Percentiles rank a stretch among this genome's conserved stretches.
These are phyloP conservation scores for Torrubiellomyces zombiae DNA, from an alignment of 2,329 filamentous ascomycete genomes.

Conservation along the genomic window DNA sequence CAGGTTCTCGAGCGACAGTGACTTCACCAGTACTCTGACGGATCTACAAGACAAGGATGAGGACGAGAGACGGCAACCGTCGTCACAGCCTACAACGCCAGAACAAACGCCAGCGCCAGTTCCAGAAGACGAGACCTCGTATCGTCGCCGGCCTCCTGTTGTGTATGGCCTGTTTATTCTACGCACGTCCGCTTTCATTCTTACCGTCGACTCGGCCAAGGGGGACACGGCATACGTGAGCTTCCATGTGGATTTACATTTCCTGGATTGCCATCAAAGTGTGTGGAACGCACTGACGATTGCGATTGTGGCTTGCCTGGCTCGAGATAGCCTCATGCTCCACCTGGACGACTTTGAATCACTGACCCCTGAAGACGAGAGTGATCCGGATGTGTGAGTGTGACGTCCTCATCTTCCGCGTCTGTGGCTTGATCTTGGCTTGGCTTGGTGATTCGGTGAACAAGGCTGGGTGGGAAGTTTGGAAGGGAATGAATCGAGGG, in stretches of 20 bases:
- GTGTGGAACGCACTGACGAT: constrained; percentile 28
- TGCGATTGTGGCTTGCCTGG: constrained; percentile 21
- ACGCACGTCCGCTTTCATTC: constrained; percentile 20
- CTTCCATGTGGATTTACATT: constrained; percentile 24
- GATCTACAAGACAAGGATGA: too few relatives aligned
- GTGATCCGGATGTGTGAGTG: constrained; percentile 20
- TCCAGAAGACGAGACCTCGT: constrained; percentile 5
- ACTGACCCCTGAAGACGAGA: constrained; percentile 12
- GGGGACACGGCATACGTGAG: constrained; percentile 20
- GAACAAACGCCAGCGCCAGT: constrained; percentile 4
- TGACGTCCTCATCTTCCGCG: too few relatives aligned
- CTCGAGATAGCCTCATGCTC: constrained; percentile 21
- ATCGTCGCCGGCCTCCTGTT: constrained; percentile 19
- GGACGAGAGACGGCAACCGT: not conserved
- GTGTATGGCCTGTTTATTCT: constrained; percentile 27
- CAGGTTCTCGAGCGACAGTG: too few relatives aligned
- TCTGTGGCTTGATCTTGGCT: too few relatives aligned
- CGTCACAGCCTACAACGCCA: too few relatives aligned
- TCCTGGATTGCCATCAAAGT: constrained; percentile 21
- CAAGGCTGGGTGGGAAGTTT: too few relatives aligned
- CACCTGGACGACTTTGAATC: constrained; percentile 19
- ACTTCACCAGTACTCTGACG: too few relatives aligned
- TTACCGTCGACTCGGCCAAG: constrained; percentile 22
- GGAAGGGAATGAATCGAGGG: too few relatives aligned
- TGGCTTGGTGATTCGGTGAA: too few relatives aligned